Base-by-base conservation (phyloP, 1,284 basidiomycete genomes). In the Ceraceosorus bombacis region DNA sequence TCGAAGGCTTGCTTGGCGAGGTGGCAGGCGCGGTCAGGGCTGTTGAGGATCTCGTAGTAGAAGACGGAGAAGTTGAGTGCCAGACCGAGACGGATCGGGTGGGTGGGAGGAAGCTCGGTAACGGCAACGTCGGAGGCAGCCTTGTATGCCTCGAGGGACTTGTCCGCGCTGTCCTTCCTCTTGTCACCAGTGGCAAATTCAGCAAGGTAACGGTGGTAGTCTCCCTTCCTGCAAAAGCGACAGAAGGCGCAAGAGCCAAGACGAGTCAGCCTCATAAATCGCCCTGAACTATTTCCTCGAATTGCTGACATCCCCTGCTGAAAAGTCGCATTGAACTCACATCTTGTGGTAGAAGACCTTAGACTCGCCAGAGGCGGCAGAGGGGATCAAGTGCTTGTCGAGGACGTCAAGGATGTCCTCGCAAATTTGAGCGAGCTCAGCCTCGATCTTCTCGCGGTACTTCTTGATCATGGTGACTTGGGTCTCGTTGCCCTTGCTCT, bases 281-380 rank as follows among this genome's bases (percentile, higher is more conserved):
- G 49, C 17, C 38, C 15, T 12, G 10, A 37, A 8, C 5, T 6
- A 36, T 8, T n/a, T 49, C 15, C 46, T 15, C n/a, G n/a, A 15
- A 49, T 2, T 15, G n/a, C 46, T 49, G n/a, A 49, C 15, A n/a
- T 49, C 46, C 15, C n/a, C n/a, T n/a, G n/a, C 46, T n/a, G n/a
- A n/a, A 15, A 49, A 15, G 48, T n/a, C 2, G 48, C n/a, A n/a
- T n/a, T 15, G 15, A 49, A 79, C 88, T 69, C 77, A 94, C 93
- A 98, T 97, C 88, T 98, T 98, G 87, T 97, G 94, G 85, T 98
- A 98, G 86, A 98, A 98, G 69, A 98, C 94, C 85, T 97, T 97
- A 69, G 89, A 93, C 83, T 98, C 95, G 79, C 95, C 94, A 65
- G 91, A 89, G 65, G 91, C 92, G 60, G 94, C 95, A 41, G 91